These are phyloP conservation scores for Lecanicillium sp. DNA, from an alignment of 2,329 filamentous ascomycete species.

Conservation along the genomic window DNA sequence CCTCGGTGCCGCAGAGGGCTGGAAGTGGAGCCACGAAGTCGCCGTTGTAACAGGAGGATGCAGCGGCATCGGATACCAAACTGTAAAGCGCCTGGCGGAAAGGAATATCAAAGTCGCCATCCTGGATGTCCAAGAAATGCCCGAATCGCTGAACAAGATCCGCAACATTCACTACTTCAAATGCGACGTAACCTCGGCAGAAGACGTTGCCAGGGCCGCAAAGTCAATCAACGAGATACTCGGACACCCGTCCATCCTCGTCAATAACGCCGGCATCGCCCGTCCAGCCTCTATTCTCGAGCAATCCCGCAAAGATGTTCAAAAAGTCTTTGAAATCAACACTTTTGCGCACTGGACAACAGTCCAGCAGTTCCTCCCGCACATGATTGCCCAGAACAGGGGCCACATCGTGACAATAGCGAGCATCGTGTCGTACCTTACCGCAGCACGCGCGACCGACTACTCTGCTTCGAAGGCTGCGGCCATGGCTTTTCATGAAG, in stretches of 20 bases:
- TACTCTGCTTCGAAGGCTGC: conserved; percentile 44
- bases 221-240: conserved; percentile 17
- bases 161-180: background rate
- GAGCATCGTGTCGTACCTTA: conserved; percentile 40
- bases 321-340: conserved; percentile 39
- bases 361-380: conserved; percentile 37
- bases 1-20: conserved; percentile 18
- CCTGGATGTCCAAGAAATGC: conserved; percentile 41
- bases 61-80: conserved; percentile 55
- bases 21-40: conserved; percentile 54
- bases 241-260: conserved; percentile 18
- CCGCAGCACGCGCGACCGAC: conserved; percentile 37
- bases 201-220: conserved; percentile 30
- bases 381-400: conserved; percentile 36
- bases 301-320: conserved; percentile 28
- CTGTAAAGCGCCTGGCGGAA: conserved; percentile 53
- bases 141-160: conserved; percentile 1
- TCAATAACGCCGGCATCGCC: conserved; percentile 19
- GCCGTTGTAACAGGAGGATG: conserved; percentile 62
- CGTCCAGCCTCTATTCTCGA: conserved; percentile 26
- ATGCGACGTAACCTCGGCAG: conserved; percentile 18
- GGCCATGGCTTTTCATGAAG: conserved; percentile 45
- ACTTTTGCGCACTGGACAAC: conserved; percentile 36
- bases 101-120: conserved; percentile 54
- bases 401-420: conserved; percentile 47